Conservation (phyloP, 495 filamentous ascomycete species). For the Hypoxylon perforatum region DNA sequence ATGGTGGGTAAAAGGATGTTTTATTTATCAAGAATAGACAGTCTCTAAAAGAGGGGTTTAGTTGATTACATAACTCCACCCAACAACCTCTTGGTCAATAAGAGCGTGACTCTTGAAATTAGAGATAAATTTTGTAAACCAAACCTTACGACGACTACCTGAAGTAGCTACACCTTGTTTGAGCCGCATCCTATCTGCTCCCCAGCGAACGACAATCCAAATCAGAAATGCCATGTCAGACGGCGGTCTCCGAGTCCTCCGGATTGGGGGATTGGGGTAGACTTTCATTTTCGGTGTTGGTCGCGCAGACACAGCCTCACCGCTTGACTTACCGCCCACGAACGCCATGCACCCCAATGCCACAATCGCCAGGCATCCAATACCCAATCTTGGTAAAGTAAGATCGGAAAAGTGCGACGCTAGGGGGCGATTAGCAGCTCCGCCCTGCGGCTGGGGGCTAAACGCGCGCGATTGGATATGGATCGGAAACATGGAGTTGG, state of each 20-base stretch:
- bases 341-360: neutral
- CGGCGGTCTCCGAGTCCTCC: neutral
- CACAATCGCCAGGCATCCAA: conserved; percentile 9
- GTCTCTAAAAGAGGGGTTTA: too few species aligned
- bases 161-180: too few species aligned
- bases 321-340: neutral
- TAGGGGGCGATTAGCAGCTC: neutral
- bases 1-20: too few species aligned
- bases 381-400: neutral
- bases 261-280: neutral
- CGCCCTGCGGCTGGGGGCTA: conserved; percentile 24
- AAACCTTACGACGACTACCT: too few species aligned
- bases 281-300: too few species aligned
- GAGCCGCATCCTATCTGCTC: too few species aligned
- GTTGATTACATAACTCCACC: too few species aligned
- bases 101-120: too few species aligned
- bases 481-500: neutral
- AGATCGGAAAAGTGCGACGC: neutral
- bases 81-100: too few species aligned
- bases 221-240: conserved; percentile 6
- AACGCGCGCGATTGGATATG: conserved; percentile 6
- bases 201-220: too few species aligned
- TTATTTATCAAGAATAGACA: too few species aligned
- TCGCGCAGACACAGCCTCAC: conserved; percentile 6
- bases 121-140: too few species aligned